phyloP scores from a whole-genome alignment of 2,329 filamentous ascomycete species.

The Annulohypoxylon truncatum region DNA sequence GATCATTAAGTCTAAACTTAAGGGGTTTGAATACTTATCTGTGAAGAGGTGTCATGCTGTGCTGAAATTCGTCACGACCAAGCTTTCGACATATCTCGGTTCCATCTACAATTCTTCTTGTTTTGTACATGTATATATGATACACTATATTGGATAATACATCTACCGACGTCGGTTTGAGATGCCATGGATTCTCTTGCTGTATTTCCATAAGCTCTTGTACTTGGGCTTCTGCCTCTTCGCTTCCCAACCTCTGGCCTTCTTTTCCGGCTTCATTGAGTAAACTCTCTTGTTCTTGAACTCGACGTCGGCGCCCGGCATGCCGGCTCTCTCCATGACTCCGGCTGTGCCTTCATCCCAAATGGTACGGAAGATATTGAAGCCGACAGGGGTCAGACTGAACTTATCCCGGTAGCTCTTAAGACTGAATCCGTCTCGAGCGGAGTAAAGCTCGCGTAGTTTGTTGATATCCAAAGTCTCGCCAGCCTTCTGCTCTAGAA shows the following conservation, averaged over 20 bases:
- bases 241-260: slow-evolving; percentile 73
- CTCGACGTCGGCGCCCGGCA: slow-evolving; percentile 83
- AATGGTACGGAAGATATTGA: slow-evolving; percentile 85
- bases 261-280: slow-evolving; percentile 71
- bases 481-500: slow-evolving; percentile 81
- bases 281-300: slow-evolving; percentile 84
- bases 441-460: slow-evolving; percentile 64
- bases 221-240: slow-evolving; percentile 74
- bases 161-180: slow-evolving; percentile 35
- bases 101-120: slow-evolving; percentile 29
- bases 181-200: slow-evolving; percentile 63
- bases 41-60: background rate
- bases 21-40: background rate
- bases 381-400: slow-evolving; percentile 78
- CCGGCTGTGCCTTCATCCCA: slow-evolving; percentile 91
- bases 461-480: slow-evolving; percentile 67
- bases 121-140: slow-evolving; percentile 41
- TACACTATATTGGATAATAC: slow-evolving; percentile 33
- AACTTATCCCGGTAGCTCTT: slow-evolving; percentile 79
- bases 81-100: background rate
- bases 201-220: slow-evolving; percentile 73
- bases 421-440: slow-evolving; percentile 77
- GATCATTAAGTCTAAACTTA: background rate
- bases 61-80: background rate
- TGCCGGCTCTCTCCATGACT: slow-evolving; percentile 83